Base-by-base conservation (phyloP, 441 rosid genomes). In the Pelargonium citronellum region DNA sequence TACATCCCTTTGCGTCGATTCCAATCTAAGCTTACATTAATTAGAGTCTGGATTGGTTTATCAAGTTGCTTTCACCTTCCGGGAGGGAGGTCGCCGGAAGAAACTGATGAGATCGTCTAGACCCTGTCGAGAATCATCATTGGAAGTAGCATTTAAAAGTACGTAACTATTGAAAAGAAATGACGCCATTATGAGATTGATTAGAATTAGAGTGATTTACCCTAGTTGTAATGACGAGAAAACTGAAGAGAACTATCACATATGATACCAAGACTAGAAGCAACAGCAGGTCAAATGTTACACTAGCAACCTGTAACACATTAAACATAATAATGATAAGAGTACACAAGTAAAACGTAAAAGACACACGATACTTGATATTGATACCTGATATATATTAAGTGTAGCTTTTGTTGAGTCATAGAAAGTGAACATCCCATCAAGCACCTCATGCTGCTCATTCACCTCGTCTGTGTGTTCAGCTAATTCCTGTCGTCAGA, bases 31-130 rank as follows among this genome's bases (percentile, higher is more conserved):
- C 60, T 24, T 67, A 61, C 10, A 49, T 53, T 7, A n/a, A n/a
- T n/a, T 17, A 57, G 20, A 17, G 7, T 43, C 67, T 67, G 5
- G 46, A 64, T 65, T 24, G 5, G 8, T 67, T n/a, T 4, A 41
- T 91, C 87, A 94, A 69, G 87, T 87, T 34, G 89, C 77, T 83
- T 91, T 94, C 72, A 85, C 84, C 86, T 87, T 94, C 16, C 97
- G 94, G 7, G 97, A 90, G 66, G 96, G 87, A 72, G 97, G 97
- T 39, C 96, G 86, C 68, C 97, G 91, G 73, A 94, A 90, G 80
- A 94, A 69, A 81, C 97, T 91, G 81, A 94, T 91, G 51, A 94
- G 89, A 79, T 94, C 99, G 75, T 94, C 99, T 27, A 91, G 87
- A 53, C 99, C 97, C 99, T 91, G 90, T 77, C 41, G 41, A 37